Percentiles rank a stretch among this genome's conserved stretches.
Evolutionary conservation across 148 eudicot genomes (phyloP).

Genomic region (Fagopyrum homotropicum): DNA sequence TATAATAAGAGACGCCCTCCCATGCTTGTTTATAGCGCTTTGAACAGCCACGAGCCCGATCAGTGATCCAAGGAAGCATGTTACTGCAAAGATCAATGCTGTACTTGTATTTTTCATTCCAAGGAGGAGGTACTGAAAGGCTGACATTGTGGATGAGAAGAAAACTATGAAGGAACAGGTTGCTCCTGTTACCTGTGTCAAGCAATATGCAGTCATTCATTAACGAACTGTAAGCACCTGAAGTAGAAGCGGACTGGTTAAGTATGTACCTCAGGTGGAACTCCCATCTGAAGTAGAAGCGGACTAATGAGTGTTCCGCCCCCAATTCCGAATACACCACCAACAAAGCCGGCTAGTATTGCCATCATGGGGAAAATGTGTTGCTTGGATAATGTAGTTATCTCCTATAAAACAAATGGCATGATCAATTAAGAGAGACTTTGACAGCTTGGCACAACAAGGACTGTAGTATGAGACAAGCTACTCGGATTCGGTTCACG

Average conservation of each 20-base stretch:
- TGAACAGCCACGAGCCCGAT: slow-evolving; percentile 39
- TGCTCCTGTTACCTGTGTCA: slow-evolving; percentile 47
- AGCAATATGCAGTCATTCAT: background rate
- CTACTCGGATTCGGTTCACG: too few relatives aligned
- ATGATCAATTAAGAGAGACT: background rate
- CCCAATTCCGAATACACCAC: slow-evolving; percentile 61
- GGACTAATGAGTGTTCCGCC: slow-evolving; percentile 73
- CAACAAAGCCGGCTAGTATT: slow-evolving; percentile 42
- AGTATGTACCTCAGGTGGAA: slow-evolving; percentile 42
- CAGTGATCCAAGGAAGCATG: slow-evolving; percentile 40
- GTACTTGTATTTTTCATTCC: slow-evolving; percentile 40
- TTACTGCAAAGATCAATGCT: slow-evolving; percentile 27
- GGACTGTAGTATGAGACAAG: too few relatives aligned
- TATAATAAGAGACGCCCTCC: slow-evolving; percentile 46
- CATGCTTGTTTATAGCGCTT: slow-evolving; percentile 34
- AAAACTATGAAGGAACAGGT: slow-evolving; percentile 64
- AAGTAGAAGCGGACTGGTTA: background rate
- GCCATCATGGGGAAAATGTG: slow-evolving; percentile 48
- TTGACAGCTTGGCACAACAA: background rate
- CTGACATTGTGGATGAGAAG: slow-evolving; percentile 59
- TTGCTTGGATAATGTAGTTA: slow-evolving; percentile 16
- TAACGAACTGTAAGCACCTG: background rate
- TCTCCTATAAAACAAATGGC: background rate
- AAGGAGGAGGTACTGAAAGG: slow-evolving; percentile 43
- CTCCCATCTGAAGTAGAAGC: slow-evolving; percentile 52